phyloP scores from a whole-genome alignment of 1,284 basidiomycete genomes.

The Moniliella sp. region DNA sequence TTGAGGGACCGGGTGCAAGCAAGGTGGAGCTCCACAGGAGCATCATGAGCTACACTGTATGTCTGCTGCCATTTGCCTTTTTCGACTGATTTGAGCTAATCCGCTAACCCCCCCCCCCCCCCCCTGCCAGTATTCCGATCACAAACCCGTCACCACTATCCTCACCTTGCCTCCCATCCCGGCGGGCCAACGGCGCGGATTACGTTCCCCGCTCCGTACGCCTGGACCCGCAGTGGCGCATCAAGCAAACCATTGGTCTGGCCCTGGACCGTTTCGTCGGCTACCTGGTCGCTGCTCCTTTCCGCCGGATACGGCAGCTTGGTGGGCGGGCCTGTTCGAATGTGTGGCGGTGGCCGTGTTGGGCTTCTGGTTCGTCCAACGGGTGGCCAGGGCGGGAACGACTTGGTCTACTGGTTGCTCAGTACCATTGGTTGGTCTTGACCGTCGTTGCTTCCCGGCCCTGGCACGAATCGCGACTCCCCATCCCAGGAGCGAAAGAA shows the following conservation, averaged over 20 bases:
- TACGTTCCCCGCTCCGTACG: constrained; percentile 32
- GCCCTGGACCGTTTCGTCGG: constrained; percentile 52
- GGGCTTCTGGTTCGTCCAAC: constrained; percentile 13
- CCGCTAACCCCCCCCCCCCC: no score
- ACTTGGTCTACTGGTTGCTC: background rate
- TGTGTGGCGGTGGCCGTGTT: constrained; percentile 11
- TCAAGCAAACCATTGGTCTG: constrained; percentile 47
- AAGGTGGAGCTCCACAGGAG: constrained; percentile 28
- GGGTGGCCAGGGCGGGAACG: constrained; percentile 2
- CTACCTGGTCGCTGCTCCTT: constrained; percentile 50
- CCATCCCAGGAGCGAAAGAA: no score
- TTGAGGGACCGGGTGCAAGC: constrained; percentile 36
- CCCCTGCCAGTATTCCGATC: constrained; percentile 17
- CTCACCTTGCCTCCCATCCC: constrained; percentile 15
- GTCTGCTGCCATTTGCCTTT: background rate
- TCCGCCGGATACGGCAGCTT: constrained; percentile 52
- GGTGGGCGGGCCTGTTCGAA: constrained; percentile 14
- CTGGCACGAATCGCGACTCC: no score
- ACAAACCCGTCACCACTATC: constrained; percentile 32
- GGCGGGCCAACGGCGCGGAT: no score
- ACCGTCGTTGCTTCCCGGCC: no score
- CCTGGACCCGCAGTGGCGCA: constrained; percentile 34
- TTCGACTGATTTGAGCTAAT: no score
- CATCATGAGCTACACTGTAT: constrained; percentile 20
- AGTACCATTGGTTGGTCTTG: background rate